Conservation (phyloP, 441 rosid genomes). For the Jatropha podagrica region DNA sequence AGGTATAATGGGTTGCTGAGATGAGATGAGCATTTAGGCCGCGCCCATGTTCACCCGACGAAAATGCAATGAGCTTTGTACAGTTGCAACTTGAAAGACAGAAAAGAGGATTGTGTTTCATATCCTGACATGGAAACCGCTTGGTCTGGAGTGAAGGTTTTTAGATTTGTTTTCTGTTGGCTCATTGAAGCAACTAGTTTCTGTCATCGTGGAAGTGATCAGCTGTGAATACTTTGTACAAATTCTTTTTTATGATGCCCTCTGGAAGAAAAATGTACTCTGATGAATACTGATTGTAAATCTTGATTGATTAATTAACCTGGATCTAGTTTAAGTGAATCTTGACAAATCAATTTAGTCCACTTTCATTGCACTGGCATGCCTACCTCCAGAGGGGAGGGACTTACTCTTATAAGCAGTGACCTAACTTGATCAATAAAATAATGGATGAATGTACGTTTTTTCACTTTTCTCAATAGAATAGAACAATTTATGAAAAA, state of each 20-base stretch:
- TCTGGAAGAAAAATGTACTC: background rate
- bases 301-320: background rate
- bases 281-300: slow-evolving; percentile 21
- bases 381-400: too few species aligned
- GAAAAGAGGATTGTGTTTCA: slow-evolving; percentile 10
- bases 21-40: slow-evolving; percentile 4
- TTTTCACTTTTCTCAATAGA: too few species aligned
- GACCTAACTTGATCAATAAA: too few species aligned
- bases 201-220: slow-evolving; percentile 16
- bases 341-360: background rate
- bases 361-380: background rate
- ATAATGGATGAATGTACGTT: too few species aligned
- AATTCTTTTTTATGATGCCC: slow-evolving; percentile 1
- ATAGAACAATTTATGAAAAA: too few species aligned
- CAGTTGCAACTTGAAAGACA: slow-evolving; percentile 8
- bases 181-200: slow-evolving; percentile 4
- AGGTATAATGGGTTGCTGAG: slow-evolving; percentile 11
- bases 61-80: slow-evolving; percentile 14
- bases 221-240: slow-evolving; percentile 29
- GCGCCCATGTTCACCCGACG: background rate
- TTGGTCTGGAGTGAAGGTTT: slow-evolving; percentile 1
- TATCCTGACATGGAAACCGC: slow-evolving; percentile 21
- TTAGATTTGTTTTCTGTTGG: background rate
- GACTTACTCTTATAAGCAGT: too few species aligned
- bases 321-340: background rate